These are phyloP conservation scores for Hordeum pubiflorum DNA, from an alignment of 202 grass and related monocot genomes.

Conservation along the genomic window DNA sequence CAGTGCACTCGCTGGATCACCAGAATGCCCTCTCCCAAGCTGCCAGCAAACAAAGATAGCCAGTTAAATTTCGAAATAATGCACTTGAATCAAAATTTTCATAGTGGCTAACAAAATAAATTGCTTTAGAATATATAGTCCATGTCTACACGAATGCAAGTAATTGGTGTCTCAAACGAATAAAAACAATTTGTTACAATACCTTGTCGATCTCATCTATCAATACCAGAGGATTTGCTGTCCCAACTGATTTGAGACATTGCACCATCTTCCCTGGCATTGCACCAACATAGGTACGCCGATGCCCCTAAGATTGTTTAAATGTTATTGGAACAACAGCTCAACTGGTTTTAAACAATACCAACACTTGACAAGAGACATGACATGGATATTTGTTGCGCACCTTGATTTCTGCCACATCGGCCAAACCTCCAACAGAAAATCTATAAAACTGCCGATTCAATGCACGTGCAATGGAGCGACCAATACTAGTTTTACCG, in stretches of 20 bases:
- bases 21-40: conserved; percentile 94
- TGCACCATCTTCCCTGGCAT: conserved; percentile 99
- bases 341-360: background rate
- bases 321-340: conserved; percentile 15
- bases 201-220: conserved; percentile 99
- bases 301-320: conserved; percentile 72
- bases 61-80: background rate
- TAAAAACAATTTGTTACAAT: conserved; percentile 4
- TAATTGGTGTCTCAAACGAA: conserved; percentile 14
- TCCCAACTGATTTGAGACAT: conserved; percentile 90
- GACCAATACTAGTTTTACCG: conserved; percentile 97
- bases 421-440: conserved; percentile 98
- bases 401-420: conserved; percentile 99
- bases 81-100: background rate
- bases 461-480: conserved; percentile 93
- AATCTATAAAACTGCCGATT: conserved; percentile 90
- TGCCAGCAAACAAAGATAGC: conserved; percentile 32
- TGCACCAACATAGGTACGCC: conserved; percentile 92
- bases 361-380: conserved; percentile 2
- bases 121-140: background rate
- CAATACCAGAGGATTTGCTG: conserved; percentile 90
- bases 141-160: conserved; percentile 12
- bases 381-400: conserved; percentile 10
- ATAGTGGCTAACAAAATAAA: conserved; percentile 16
- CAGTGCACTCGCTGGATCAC: conserved; percentile 94